A percentile compares a stretch with the other conserved stretches of the same genome.
Conservation (phyloP, 441 rosid genomes). For the Brassica balearica region DNA sequence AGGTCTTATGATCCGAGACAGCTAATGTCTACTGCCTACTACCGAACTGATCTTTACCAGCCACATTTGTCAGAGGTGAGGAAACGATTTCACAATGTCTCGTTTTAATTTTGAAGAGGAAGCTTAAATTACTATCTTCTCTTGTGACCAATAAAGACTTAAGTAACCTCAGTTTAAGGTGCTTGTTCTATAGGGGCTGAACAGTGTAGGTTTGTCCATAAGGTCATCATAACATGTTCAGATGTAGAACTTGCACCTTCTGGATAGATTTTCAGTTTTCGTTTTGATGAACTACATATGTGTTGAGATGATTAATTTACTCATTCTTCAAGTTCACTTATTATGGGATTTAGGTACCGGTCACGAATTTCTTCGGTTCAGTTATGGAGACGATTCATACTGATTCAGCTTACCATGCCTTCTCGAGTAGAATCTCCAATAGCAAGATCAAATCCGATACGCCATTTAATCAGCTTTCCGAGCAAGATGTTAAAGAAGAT, state of each 20-base stretch:
- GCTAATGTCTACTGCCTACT: constrained; percentile 91
- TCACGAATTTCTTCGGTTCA: constrained; percentile 94
- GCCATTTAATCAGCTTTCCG: constrained; percentile 43
- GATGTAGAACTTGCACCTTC: constrained; percentile 14
- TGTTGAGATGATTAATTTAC: constrained; percentile 14
- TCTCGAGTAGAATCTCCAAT: constrained; percentile 44
- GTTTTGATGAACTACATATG: background rate
- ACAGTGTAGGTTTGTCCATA: constrained; percentile 9
- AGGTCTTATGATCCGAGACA: constrained; percentile 73
- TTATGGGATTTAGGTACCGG: constrained; percentile 69
- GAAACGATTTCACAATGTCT: constrained; percentile 7
- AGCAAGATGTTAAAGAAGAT: constrained; percentile 40
- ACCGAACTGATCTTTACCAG: constrained; percentile 80
- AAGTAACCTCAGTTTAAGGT: constrained; percentile 15
- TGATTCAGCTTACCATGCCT: constrained; percentile 66
- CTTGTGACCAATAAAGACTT: background rate
- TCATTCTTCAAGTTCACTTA: constrained; percentile 32
- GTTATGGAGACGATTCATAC: constrained; percentile 96
- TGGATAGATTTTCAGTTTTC: background rate
- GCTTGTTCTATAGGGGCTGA: background rate
- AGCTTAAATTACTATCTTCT: constrained; percentile 14
- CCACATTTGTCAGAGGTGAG: constrained; percentile 63
- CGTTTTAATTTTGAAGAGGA: background rate
- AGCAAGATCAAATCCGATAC: constrained; percentile 39
- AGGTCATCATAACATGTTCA: background rate